Percentiles rank a stretch among this genome's conserved stretches.
Conservation (phyloP, 208 protist species). For the Leishmania major region DNA sequence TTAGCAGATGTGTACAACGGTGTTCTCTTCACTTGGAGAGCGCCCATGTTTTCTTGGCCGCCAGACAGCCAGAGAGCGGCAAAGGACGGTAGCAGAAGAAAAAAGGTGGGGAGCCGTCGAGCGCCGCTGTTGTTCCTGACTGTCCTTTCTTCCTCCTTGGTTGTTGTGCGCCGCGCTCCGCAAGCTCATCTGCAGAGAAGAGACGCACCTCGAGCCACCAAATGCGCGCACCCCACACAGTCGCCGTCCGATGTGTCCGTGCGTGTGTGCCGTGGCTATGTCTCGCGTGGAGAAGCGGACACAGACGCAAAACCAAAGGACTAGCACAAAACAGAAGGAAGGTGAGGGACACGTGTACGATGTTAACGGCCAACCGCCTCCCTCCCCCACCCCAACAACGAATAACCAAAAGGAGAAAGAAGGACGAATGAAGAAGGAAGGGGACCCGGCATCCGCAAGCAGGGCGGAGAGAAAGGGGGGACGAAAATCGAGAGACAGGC, state of each 20-base stretch:
- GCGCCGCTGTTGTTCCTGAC: background rate
- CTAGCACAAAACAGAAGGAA: background rate
- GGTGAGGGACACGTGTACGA: no score
- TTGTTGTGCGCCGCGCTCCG: background rate
- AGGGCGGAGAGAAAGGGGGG: background rate
- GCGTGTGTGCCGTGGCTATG: background rate
- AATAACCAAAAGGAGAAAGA: background rate
- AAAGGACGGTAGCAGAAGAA: background rate
- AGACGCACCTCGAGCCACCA: background rate
- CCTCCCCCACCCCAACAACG: background rate
- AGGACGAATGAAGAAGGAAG: slow-evolving; percentile 5
- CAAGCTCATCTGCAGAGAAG: background rate
- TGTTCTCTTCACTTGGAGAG: background rate
- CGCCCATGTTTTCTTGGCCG: background rate
- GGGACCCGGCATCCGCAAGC: background rate
- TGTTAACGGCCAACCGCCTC: background rate
- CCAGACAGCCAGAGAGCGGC: background rate
- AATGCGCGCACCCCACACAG: background rate
- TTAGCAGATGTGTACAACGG: background rate
- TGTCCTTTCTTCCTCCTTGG: background rate
- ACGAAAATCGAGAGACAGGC: no score
- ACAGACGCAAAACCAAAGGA: background rate
- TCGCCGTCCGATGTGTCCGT: background rate
- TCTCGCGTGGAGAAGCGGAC: background rate
- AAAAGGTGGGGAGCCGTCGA: background rate